Evolutionary conservation across 2,329 filamentous ascomycete species (phyloP).

Genomic region (Alternaria atra): DNA sequence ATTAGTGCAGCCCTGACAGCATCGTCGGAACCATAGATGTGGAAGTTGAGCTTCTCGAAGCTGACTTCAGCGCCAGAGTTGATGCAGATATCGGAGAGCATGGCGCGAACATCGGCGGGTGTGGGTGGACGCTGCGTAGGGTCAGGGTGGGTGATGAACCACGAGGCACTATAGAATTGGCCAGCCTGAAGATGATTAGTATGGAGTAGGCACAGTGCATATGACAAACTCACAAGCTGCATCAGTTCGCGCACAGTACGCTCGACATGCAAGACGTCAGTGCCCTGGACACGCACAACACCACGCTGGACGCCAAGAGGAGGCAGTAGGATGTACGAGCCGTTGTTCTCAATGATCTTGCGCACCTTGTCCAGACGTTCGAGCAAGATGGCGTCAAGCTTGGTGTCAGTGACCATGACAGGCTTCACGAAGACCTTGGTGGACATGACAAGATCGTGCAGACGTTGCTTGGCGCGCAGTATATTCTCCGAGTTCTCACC

Average conservation of each 20-base stretch:
- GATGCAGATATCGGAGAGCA: slow-evolving; percentile 94
- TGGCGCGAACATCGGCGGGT: slow-evolving; percentile 78
- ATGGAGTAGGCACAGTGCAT: slow-evolving; percentile 1
- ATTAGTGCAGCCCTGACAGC: slow-evolving; percentile 94
- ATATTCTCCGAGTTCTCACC: slow-evolving; percentile 87
- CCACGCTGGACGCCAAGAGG: slow-evolving; percentile 85
- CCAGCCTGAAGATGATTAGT: slow-evolving; percentile 69
- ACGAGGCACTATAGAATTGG: slow-evolving; percentile 96
- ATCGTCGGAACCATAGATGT: slow-evolving; percentile 94
- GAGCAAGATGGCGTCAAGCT: slow-evolving; percentile 93
- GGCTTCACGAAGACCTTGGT: slow-evolving; percentile 86
- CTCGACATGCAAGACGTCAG: slow-evolving; percentile 92
- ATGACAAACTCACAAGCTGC: slow-evolving; percentile 73
- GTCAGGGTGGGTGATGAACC: slow-evolving; percentile 88
- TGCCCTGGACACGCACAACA: slow-evolving; percentile 88
- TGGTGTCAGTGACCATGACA: slow-evolving; percentile 85
- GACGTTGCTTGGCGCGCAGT: slow-evolving; percentile 85
- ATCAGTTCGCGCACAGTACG: slow-evolving; percentile 95
- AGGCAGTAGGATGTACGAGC: slow-evolving; percentile 92
- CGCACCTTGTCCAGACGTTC: slow-evolving; percentile 94
- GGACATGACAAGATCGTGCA: slow-evolving; percentile 82
- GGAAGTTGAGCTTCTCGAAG: slow-evolving; percentile 93
- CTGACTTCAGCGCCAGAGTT: slow-evolving; percentile 95
- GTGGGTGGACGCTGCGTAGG: slow-evolving; percentile 68
- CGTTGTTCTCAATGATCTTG: slow-evolving; percentile 97